Evolutionary conservation across 345 rosid species (phyloP).

Genomic region (Salix viminalis): DNA sequence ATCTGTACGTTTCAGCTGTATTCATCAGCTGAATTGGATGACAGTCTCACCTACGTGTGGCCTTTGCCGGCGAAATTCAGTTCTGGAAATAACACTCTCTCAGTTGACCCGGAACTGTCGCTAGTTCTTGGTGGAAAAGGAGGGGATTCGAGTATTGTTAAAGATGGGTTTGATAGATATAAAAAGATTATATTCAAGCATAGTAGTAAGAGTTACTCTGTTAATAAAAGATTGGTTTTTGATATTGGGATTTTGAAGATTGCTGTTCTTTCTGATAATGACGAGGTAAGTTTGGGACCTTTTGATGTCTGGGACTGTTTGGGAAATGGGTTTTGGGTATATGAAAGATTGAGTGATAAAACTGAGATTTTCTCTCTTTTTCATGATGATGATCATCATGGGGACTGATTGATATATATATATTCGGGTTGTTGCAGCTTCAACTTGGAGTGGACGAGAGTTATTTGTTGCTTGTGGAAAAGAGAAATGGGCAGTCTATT

Average conservation of each 20-base stretch:
- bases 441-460: conserved; percentile 64
- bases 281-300: conserved; percentile 38
- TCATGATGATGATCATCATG: neutral
- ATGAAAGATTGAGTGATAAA: neutral
- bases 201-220: conserved; percentile 17
- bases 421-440: conserved; percentile 35
- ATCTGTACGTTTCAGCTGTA: neutral
- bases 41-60: conserved; percentile 40
- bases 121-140: conserved; percentile 50
- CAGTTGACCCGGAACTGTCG: conserved; percentile 59
- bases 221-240: conserved; percentile 36
- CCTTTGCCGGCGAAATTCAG: conserved; percentile 70
- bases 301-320: neutral
- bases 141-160: conserved; percentile 45
- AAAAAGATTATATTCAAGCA: conserved; percentile 59
- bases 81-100: conserved; percentile 52
- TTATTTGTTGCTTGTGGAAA: conserved; percentile 43
- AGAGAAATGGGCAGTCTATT: conserved; percentile 44
- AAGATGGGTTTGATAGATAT: conserved; percentile 70
- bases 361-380: neutral
- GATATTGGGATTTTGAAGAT: conserved; percentile 58
- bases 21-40: conserved; percentile 4
- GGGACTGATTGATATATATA: neutral
- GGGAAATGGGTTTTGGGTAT: neutral
- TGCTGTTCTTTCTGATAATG: conserved; percentile 53